Conservation (phyloP, 208 protist species). For the Phytomonas serpens region DNA sequence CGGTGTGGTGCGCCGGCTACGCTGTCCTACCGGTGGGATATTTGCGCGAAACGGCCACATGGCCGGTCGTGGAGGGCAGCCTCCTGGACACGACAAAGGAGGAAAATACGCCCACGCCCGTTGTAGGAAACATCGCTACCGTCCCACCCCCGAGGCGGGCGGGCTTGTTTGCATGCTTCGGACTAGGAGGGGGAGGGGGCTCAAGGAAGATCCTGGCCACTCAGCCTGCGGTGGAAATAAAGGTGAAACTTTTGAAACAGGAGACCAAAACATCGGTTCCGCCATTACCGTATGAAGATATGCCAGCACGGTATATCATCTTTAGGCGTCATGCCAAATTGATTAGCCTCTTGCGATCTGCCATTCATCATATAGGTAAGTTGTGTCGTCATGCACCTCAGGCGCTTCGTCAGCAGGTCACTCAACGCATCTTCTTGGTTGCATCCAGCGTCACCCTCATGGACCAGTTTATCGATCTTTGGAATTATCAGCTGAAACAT, state of each 20-base stretch:
- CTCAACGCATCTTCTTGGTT: conserved; percentile 40
- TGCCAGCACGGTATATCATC: conserved; percentile 39
- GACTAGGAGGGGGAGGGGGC: neutral
- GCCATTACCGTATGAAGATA: conserved; percentile 8
- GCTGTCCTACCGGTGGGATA: conserved; percentile 20
- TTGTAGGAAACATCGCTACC: neutral
- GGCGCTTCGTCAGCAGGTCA: conserved; percentile 46
- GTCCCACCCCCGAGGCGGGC: neutral
- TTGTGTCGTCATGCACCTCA: conserved; percentile 24
- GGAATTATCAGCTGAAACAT: conserved; percentile 26
- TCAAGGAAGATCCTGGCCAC: conserved; percentile 16
- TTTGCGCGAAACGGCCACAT: conserved; percentile 19
- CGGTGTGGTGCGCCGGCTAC: conserved; percentile 69
- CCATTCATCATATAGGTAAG: conserved; percentile 27
- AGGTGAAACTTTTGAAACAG: conserved; percentile 28
- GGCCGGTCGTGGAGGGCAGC: conserved; percentile 35
- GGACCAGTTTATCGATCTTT: conserved; percentile 44
- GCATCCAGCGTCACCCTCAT: conserved; percentile 35
- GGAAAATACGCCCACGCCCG: neutral
- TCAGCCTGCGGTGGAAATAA: conserved; percentile 21
- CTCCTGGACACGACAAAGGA: conserved; percentile 19
- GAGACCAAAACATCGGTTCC: conserved; percentile 2
- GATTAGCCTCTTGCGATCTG: conserved; percentile 36
- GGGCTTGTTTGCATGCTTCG: conserved; percentile 5
- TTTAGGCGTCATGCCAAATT: conserved; percentile 42